Conservation (phyloP, 768 basidiomycete species). For the Inosperma sp. region DNA sequence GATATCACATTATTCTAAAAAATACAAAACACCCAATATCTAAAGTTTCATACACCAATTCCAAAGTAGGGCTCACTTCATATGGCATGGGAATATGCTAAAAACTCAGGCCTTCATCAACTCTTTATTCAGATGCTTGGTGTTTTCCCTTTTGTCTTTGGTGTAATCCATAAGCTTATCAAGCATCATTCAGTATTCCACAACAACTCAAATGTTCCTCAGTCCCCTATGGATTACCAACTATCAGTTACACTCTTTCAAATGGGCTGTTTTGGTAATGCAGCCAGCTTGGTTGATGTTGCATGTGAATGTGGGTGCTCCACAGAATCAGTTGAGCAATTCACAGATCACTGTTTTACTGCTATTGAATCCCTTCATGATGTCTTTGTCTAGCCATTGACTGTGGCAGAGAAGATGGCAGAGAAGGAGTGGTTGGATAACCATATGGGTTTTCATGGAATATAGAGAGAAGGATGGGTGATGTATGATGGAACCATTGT, state of each 20-base stretch:
- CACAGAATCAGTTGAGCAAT: conserved; percentile 27
- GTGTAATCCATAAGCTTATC: conserved; percentile 23
- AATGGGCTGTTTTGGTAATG: conserved; percentile 29
- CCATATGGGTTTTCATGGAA: conserved; percentile 26
- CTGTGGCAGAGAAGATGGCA: conserved; percentile 31
- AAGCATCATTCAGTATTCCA: conserved; percentile 25
- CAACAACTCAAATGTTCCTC: conserved; percentile 25
- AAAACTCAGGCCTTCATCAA: conserved; percentile 18
- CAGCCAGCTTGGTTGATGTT: conserved; percentile 27
- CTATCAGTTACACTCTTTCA: conserved; percentile 27
- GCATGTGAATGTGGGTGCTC: conserved; percentile 25
- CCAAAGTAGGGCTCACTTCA: too few species aligned
- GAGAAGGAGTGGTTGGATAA: conserved; percentile 35
- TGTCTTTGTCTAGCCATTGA: conserved; percentile 24
- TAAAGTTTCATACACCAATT: too few species aligned
- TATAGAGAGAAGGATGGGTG: conserved; percentile 35
- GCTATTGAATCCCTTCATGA: conserved; percentile 31
- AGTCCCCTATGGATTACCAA: conserved; percentile 28
- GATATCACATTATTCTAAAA: too few species aligned
- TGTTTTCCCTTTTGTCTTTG: conserved; percentile 25
- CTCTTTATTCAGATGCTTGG: conserved; percentile 23
- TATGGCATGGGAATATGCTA: conserved; percentile 20
- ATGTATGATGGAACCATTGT: too few species aligned
- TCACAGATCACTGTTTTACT: conserved; percentile 25
- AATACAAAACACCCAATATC: too few species aligned